Evolutionary conservation across 228 moss, liverwort and hornwort genomes (phyloP).

Genomic region (Sphagnum magellanicum): DNA sequence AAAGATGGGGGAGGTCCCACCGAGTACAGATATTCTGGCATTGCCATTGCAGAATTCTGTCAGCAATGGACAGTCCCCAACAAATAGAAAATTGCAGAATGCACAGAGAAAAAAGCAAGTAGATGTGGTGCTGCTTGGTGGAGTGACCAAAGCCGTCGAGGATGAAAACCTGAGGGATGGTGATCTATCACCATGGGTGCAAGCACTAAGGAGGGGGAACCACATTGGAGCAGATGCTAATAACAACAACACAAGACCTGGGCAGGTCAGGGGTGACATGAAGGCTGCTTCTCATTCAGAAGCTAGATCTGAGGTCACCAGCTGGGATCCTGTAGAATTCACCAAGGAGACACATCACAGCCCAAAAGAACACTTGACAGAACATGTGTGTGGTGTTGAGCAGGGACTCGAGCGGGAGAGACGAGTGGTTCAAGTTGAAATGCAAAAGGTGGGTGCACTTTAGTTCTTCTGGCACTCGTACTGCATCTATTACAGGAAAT

Average conservation of each 20-base stretch:
- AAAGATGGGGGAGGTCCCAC: conserved; percentile 16
- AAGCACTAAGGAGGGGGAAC: conserved; percentile 19
- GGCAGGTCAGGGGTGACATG: background rate
- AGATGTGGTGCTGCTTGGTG: conserved; percentile 2
- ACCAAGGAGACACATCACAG: background rate
- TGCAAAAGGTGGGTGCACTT: conserved; percentile 15
- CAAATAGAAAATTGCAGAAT: conserved; percentile 14
- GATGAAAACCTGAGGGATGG: conserved; percentile 11
- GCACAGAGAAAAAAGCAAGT: conserved; percentile 11
- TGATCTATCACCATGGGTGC: conserved; percentile 21
- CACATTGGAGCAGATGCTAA: conserved; percentile 13
- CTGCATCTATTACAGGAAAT: too few relatives aligned
- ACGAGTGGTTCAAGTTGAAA: conserved; percentile 10
- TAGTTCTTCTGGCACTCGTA: too few relatives aligned
- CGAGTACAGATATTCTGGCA: conserved; percentile 5
- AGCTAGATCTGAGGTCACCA: conserved; percentile 7
- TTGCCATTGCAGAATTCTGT: background rate
- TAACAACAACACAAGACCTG: background rate
- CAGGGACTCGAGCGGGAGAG: conserved; percentile 15
- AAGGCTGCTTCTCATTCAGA: conserved; percentile 9
- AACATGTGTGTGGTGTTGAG: conserved; percentile 14
- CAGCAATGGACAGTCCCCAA: background rate
- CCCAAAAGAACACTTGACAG: conserved; percentile 9
- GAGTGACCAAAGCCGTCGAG: conserved; percentile 8
- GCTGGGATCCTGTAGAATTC: background rate